Evolutionary conservation across 208 protist genomes (phyloP).

Genomic region (Trichomonas tenax): DNA sequence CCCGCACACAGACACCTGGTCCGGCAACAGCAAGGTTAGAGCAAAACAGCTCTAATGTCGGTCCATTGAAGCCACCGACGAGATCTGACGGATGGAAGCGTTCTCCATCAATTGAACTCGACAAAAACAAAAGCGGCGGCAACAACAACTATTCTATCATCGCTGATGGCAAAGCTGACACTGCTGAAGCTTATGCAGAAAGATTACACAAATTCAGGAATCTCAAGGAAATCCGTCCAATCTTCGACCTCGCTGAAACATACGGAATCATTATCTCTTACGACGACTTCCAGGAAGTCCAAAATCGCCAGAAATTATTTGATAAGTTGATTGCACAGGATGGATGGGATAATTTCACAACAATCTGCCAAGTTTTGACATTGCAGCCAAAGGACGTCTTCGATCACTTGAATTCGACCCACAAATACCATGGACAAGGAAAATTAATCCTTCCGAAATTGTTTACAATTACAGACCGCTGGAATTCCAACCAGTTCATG

Average conservation of each 20-base stretch:
- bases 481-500: not conserved
- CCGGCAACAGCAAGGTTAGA: not conserved
- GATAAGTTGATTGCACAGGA: not conserved
- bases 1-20: not conserved
- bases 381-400: not conserved
- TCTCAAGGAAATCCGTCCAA: not conserved
- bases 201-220: not conserved
- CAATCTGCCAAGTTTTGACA: not conserved
- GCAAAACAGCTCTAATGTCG: not conserved
- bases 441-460: not conserved
- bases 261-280: not conserved
- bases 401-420: not conserved
- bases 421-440: not conserved
- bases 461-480: not conserved
- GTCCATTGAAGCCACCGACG: not conserved
- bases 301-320: not conserved
- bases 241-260: not conserved
- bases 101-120: not conserved
- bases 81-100: not conserved
- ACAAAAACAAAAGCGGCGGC: not conserved
- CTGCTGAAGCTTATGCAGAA: not conserved
- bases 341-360: not conserved
- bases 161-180: not conserved
- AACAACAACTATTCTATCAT: not conserved
- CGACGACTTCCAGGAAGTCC: not conserved